Percentiles rank a stretch among this genome's conserved stretches.
Evolutionary conservation across 305 asterid species (phyloP).

Genomic region (Solanum hybrid): DNA sequence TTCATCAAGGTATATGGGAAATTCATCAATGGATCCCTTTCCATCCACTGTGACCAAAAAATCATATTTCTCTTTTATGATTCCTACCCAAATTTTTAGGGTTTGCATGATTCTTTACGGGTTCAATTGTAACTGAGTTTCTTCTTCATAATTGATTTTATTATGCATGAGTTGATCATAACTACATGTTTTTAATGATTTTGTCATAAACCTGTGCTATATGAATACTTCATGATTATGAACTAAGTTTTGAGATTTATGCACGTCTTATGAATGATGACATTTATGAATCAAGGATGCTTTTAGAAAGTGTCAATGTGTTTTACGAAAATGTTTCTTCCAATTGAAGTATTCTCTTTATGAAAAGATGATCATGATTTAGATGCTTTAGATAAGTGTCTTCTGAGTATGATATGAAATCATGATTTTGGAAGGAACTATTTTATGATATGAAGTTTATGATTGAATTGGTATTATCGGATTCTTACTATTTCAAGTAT

Average conservation of each 20-base stretch:
- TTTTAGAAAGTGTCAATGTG: too few species aligned
- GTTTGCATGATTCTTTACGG: neutral
- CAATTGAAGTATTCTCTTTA: neutral
- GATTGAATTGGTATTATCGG: neutral
- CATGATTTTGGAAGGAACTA: neutral
- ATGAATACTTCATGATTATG: neutral
- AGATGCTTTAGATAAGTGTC: neutral
- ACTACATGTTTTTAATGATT: neutral
- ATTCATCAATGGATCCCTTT: neutral
- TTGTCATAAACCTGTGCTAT: neutral
- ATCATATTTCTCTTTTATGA: neutral
- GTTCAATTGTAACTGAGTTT: neutral
- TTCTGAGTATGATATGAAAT: neutral
- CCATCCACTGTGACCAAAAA: neutral
- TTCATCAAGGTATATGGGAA: neutral
- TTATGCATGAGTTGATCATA: neutral
- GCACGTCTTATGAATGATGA: too few species aligned
- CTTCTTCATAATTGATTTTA: neutral
- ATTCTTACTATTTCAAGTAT: neutral
- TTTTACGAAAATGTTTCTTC: too few species aligned
- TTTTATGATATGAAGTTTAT: neutral
- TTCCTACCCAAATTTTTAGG: neutral
- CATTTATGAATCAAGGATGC: too few species aligned
- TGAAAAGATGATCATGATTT: neutral
- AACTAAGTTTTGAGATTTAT: too few species aligned